Conservation (phyloP, 257 asterid species). For the Rhazya stricta region DNA sequence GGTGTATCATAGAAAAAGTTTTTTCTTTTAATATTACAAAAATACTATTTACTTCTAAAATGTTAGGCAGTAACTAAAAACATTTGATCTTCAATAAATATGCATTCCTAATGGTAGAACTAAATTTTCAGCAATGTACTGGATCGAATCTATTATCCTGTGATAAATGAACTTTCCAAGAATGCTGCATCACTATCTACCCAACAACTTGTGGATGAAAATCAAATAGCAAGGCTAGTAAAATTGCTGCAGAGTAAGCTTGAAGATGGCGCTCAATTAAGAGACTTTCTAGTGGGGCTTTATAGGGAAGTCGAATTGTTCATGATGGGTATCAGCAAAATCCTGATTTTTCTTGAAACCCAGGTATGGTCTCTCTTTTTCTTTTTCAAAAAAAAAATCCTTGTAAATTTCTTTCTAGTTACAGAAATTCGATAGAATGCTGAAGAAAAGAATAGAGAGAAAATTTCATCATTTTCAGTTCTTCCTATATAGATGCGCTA, state of each 20-base stretch:
- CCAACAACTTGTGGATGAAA: constrained; percentile 43
- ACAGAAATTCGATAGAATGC: background rate
- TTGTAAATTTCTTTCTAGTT: background rate
- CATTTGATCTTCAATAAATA: background rate
- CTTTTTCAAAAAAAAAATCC: background rate
- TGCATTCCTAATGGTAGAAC: constrained; percentile 5
- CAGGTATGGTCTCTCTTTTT: constrained; percentile 43
- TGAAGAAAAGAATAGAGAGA: background rate
- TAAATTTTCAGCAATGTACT: constrained; percentile 54
- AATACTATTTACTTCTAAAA: background rate
- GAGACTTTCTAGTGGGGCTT: constrained; percentile 46
- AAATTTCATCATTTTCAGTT: background rate
- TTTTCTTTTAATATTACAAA: background rate
- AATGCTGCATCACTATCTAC: constrained; percentile 25
- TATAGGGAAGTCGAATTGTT: constrained; percentile 52
- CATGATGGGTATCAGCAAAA: constrained; percentile 38
- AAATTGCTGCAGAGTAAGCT: constrained; percentile 42
- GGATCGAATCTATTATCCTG: constrained; percentile 56
- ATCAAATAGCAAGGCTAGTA: constrained; percentile 52
- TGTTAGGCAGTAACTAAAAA: background rate
- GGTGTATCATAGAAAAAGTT: background rate
- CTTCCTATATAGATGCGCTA: background rate
- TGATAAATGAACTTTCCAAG: constrained; percentile 40
- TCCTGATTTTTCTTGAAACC: constrained; percentile 48
- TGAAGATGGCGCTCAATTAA: constrained; percentile 36